These are phyloP conservation scores for Thielaviopsis punctulata DNA, from an alignment of 2,329 filamentous ascomycete species.

Conservation along the genomic window DNA sequence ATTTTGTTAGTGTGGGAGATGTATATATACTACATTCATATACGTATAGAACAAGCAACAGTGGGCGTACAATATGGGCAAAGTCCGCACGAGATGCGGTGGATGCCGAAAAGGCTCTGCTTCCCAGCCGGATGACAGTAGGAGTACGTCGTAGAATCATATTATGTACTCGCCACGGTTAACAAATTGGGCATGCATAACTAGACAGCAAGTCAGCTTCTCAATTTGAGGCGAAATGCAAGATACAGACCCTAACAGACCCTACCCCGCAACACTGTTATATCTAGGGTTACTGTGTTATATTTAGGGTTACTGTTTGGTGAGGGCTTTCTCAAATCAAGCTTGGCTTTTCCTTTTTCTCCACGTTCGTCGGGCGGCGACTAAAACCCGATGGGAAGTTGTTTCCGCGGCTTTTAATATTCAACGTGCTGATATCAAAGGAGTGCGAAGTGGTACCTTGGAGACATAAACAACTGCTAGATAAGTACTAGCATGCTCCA, in stretches of 20 bases:
- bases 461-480: no score
- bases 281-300: not conserved
- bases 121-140: not conserved
- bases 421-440: no score
- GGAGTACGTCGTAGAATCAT: not conserved
- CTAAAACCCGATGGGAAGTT: not conserved
- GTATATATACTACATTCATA: not conserved
- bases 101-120: slow-evolving; percentile 21
- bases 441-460: no score
- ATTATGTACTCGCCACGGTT: not conserved
- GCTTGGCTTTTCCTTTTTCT: no score
- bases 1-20: not conserved
- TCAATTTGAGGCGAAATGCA: no score
- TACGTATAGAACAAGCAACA: not conserved
- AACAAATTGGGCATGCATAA: no score
- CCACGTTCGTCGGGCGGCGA: not conserved
- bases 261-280: no score
- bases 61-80: slow-evolving; percentile 24
- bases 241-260: no score
- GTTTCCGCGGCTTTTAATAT: not conserved
- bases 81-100: slow-evolving; percentile 23
- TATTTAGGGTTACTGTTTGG: not conserved
- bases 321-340: no score
- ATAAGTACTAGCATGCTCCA: no score
- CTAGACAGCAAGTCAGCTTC: not conserved